A percentile compares a stretch with the other conserved stretches of the same genome.
Evolutionary conservation across 2,329 filamentous ascomycete genomes (phyloP).

Genomic region (Cyphellophora attinorum): DNA sequence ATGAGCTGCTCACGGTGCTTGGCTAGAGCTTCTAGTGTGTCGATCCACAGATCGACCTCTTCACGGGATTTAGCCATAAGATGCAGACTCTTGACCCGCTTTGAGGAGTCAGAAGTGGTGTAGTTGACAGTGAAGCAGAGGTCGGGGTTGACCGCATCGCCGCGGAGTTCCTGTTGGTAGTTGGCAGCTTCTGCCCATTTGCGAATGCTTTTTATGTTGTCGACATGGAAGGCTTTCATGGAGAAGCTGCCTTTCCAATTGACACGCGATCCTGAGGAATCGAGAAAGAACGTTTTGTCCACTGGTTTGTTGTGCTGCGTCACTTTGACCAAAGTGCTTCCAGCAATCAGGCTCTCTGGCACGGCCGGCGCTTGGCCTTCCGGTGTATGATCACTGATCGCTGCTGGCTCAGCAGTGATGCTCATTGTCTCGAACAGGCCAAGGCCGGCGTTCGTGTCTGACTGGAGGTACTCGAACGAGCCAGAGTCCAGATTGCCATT

Average conservation of each 20-base stretch:
- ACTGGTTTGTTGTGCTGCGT: conserved; percentile 67
- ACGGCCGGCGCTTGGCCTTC: conserved; percentile 55
- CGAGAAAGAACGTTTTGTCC: conserved; percentile 65
- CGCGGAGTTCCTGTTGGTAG: conserved; percentile 73
- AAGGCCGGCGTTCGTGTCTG: conserved; percentile 10
- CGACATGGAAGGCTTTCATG: conserved; percentile 81
- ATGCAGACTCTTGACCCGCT: conserved; percentile 71
- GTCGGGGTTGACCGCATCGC: conserved; percentile 56
- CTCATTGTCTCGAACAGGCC: conserved; percentile 30
- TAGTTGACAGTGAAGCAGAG: conserved; percentile 90
- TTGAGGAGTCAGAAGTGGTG: conserved; percentile 65
- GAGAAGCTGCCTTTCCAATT: conserved; percentile 74
- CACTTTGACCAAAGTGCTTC: conserved; percentile 70
- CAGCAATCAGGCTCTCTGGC: conserved; percentile 65
- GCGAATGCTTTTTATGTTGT: conserved; percentile 87
- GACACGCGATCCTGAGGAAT: conserved; percentile 75
- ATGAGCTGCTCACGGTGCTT: conserved; percentile 83
- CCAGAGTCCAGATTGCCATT: conserved; percentile 6
- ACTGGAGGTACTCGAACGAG: conserved; percentile 8
- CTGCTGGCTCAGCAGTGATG: conserved; percentile 27
- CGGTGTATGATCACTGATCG: conserved; percentile 24
- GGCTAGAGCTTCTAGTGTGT: conserved; percentile 72
- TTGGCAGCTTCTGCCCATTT: conserved; percentile 75
- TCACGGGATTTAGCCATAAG: conserved; percentile 68
- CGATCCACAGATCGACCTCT: conserved; percentile 69